A percentile compares a stretch with the other conserved stretches of the same genome.
These are phyloP conservation scores for Podila horticola DNA, from an alignment of 192 early-diverging fungal genomes.

Conservation along the genomic window DNA sequence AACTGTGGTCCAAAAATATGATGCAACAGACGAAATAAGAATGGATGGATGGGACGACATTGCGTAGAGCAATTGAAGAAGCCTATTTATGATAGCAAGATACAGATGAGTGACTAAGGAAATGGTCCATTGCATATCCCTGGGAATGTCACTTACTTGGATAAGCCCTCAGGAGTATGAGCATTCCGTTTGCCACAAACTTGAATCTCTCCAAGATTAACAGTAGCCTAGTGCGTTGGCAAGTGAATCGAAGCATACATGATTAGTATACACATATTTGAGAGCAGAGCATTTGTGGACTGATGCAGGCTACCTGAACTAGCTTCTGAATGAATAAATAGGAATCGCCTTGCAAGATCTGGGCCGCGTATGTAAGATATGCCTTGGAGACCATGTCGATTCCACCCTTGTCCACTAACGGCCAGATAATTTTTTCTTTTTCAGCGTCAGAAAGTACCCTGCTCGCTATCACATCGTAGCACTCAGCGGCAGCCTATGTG, in stretches of 20 bases:
- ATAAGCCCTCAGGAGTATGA: slow-evolving; percentile 15
- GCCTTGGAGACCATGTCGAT: slow-evolving; percentile 38
- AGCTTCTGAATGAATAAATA: slow-evolving; percentile 40
- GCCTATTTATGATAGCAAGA: neutral
- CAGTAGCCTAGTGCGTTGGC: slow-evolving; percentile 20
- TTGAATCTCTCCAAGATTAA: slow-evolving; percentile 47
- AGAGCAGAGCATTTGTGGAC: neutral
- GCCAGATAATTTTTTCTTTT: slow-evolving; percentile 46
- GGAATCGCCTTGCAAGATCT: slow-evolving; percentile 23
- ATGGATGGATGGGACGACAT: slow-evolving; percentile 49
- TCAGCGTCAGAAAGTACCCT: slow-evolving; percentile 45
- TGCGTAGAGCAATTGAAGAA: slow-evolving; percentile 28
- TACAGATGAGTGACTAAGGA: neutral
- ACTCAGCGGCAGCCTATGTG: slow-evolving; percentile 58
- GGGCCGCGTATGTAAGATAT: slow-evolving; percentile 24
- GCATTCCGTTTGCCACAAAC: slow-evolving; percentile 39
- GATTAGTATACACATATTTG: too few species aligned
- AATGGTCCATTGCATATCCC: too few species aligned
- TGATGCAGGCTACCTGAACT: slow-evolving; percentile 18
- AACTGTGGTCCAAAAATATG: slow-evolving; percentile 38
- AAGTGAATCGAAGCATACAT: too few species aligned
- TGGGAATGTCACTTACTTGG: slow-evolving; percentile 5
- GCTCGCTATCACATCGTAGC: slow-evolving; percentile 55
- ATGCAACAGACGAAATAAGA: slow-evolving; percentile 28
- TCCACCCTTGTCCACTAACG: slow-evolving; percentile 46